Conservation (phyloP, 768 basidiomycete species). For the Tulasnella sp. region DNA sequence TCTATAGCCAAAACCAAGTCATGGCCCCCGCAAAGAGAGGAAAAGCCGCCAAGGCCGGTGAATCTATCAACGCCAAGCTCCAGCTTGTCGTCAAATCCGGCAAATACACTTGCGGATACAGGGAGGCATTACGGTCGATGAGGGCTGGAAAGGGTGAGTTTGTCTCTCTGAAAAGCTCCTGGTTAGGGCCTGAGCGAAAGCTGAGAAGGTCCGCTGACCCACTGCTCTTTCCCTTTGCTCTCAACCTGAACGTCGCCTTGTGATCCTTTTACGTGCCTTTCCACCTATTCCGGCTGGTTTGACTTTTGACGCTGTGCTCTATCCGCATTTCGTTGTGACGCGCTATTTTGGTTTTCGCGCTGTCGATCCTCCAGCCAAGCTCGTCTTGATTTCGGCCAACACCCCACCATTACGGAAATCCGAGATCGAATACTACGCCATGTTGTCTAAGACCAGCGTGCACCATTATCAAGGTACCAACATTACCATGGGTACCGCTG, state of each 20-base stretch:
- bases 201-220: slow-evolving; percentile 95
- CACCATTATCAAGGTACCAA: slow-evolving; percentile 98
- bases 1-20: slow-evolving; percentile 22
- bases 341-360: neutral
- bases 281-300: neutral
- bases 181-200: slow-evolving; percentile 89
- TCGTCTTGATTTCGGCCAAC: slow-evolving; percentile 96
- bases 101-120: slow-evolving; percentile 95
- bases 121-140: slow-evolving; percentile 97
- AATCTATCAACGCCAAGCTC: slow-evolving; percentile 85
- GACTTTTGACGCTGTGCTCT: neutral
- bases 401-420: slow-evolving; percentile 98
- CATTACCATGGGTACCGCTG: slow-evolving; percentile 95
- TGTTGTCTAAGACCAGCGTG: slow-evolving; percentile 97
- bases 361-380: slow-evolving; percentile 57
- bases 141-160: slow-evolving; percentile 89
- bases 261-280: neutral
- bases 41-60: slow-evolving; percentile 83
- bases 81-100: slow-evolving; percentile 98
- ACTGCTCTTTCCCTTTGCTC: slow-evolving; percentile 22
- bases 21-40: slow-evolving; percentile 96
- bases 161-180: slow-evolving; percentile 14
- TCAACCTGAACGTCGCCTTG: slow-evolving; percentile 18
- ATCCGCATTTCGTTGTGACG: neutral
- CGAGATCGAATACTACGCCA: slow-evolving; percentile 99